Conservation (phyloP, 441 rosid species). For the Populus tomentosa region DNA sequence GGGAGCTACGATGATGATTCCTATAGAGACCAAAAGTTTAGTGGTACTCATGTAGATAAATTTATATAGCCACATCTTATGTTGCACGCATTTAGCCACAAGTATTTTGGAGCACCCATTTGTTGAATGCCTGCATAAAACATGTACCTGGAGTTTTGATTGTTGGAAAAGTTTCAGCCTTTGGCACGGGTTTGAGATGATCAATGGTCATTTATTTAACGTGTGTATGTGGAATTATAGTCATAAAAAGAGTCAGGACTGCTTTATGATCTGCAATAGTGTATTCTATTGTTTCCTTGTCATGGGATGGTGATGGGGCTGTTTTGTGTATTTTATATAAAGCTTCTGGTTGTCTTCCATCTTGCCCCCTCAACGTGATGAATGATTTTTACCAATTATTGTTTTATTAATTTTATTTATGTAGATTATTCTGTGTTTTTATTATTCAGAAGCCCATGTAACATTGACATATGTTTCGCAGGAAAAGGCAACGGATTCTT, state of each 20-base stretch:
- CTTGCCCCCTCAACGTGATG: neutral
- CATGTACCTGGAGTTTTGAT: slow-evolving; percentile 6
- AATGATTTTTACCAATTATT: neutral
- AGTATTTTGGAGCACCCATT: neutral
- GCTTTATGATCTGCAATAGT: neutral
- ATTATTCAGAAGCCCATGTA: slow-evolving; percentile 1
- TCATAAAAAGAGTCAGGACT: neutral
- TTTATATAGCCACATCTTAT: neutral
- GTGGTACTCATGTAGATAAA: neutral
- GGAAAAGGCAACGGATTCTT: slow-evolving; percentile 73
- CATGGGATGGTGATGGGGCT: neutral
- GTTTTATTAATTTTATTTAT: neutral
- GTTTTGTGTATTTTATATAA: neutral
- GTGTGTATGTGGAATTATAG: neutral
- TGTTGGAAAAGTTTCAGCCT: neutral
- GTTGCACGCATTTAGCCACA: neutral
- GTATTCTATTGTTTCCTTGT: neutral
- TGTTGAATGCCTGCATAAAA: neutral
- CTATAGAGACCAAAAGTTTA: neutral
- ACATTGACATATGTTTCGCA: slow-evolving; percentile 30
- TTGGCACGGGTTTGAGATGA: neutral
- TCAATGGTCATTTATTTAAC: neutral
- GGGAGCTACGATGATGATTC: neutral
- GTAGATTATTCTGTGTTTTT: neutral
- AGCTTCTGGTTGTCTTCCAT: neutral